A percentile compares a stretch with the other conserved stretches of the same genome.
phyloP scores from a whole-genome alignment of 805 yeast genomes.

The Pichia ethanolica region DNA sequence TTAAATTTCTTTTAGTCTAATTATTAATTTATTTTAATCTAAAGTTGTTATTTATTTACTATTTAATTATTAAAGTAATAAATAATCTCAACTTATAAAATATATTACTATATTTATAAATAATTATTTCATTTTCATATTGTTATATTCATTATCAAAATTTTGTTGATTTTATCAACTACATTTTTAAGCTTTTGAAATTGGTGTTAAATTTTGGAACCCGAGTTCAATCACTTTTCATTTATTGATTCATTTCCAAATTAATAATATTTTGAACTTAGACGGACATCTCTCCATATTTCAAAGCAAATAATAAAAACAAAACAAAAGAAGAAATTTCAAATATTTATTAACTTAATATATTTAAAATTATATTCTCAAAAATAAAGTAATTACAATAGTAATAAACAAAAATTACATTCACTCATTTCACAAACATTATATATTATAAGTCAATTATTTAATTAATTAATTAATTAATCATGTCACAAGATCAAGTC shows the following conservation, averaged over 20 bases:
- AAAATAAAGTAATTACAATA: too few species aligned
- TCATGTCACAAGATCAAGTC: constrained; percentile 9
- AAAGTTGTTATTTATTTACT: too few species aligned
- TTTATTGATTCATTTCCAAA: background rate
- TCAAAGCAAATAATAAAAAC: constrained; percentile 14
- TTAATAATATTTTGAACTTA: constrained; percentile 15
- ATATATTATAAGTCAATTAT: too few species aligned
- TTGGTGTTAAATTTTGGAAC: constrained; percentile 19
- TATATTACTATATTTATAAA: too few species aligned
- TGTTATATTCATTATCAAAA: background rate
- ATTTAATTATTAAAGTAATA: too few species aligned
- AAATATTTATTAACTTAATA: constrained; percentile 4
- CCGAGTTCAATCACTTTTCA: constrained; percentile 14
- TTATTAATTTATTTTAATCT: too few species aligned
- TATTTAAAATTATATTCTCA: background rate
- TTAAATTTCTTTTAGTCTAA: too few species aligned
- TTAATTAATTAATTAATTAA: background rate
- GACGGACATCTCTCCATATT: constrained; percentile 31
- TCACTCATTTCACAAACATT: background rate
- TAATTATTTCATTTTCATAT: background rate
- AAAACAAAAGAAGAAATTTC: too few species aligned
- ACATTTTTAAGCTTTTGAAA: constrained; percentile 11
- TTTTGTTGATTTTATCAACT: constrained; percentile 5
- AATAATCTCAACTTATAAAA: background rate
- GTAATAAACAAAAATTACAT: background rate